Evolutionary conservation across 352 stramenopile species (phyloP), one percentile per base, ranked within the genome.

Genomic region (Pythium aquatile): DNA sequence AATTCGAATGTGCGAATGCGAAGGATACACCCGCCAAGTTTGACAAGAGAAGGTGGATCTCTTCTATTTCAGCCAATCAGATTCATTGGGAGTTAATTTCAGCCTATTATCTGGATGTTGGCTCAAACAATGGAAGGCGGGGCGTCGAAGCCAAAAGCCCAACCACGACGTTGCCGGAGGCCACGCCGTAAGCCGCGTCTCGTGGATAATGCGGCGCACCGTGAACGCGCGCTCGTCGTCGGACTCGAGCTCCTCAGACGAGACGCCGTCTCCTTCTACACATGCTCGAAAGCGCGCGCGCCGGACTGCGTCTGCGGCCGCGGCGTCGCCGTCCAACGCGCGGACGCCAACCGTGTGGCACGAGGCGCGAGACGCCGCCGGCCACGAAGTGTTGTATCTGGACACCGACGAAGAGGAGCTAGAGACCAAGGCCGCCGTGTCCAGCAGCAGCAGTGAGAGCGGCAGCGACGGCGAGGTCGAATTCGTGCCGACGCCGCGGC

Each of bases 281-380:
- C 67, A 60, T 52, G 71, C 71, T 61, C 66, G 75, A 56, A 70
- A 79, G 37, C 60, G 66, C 66, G 86, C 96, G 72, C 85, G 91
- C 55, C 83, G 90, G n/a, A 24, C 42, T 14, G 7, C 42, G 10
- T 49, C 42, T 49, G 42, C 2, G 20, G 42, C n/a, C 20, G 42
- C 42, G 9, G 42, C 42, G 42, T 3, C 42, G 42, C 20, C 42
- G 6, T 16, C 42, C n/a, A 49, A 29, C 20, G 42, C 42, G n/a
- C 42, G 42, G 9, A 17, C 42, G n/a, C n/a, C 42, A 5, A n/a
- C 4, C 58, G 87, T 56, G 59, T 91, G 89, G 88, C 73, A 73
- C 71, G 76, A 84, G 69, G 77, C 66, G 60, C 83, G 74, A 48
- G 61, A 69, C 56, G 70, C 58, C 42, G 75, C 83, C 70, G 81